Conservation (phyloP, 78 protist species). For the Bodo saltans region DNA sequence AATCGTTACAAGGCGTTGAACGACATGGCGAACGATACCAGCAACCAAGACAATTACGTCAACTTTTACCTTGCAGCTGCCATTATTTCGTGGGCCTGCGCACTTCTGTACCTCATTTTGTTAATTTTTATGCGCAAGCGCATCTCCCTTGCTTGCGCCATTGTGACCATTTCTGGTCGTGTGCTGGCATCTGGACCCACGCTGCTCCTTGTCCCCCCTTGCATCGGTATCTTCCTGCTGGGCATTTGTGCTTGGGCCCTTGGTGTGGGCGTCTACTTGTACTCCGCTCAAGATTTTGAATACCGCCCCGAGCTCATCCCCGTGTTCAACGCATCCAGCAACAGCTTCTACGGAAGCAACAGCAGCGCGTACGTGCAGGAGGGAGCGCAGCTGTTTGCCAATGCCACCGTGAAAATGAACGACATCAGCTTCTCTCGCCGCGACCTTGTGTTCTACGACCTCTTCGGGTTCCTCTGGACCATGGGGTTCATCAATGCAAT, state of each 20-base stretch:
- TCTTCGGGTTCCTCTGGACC: constrained; percentile 77
- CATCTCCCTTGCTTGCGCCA: neutral
- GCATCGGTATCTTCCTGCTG: neutral
- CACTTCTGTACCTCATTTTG: constrained; percentile 2
- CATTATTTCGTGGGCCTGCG: neutral
- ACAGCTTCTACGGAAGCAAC: neutral
- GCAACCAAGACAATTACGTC: neutral
- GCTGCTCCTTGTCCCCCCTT: constrained; percentile 13
- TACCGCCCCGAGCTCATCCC: neutral
- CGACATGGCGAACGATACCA: neutral
- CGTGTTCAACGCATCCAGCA: constrained; percentile 1
- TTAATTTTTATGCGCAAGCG: neutral
- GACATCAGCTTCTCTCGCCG: neutral
- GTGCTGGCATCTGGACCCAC: neutral
- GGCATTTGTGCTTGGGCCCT: neutral
- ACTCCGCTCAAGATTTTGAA: neutral
- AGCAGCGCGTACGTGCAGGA: neutral
- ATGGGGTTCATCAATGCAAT: constrained; percentile 57
- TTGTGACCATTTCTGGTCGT: neutral
- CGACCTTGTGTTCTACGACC: constrained; percentile 42
- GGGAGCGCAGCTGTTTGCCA: neutral
- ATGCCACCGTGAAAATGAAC: neutral
- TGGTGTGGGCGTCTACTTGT: constrained; percentile 2
- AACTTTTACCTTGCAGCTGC: neutral
- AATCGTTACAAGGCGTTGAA: neutral